Percentiles rank a stretch among this genome's conserved stretches.
Conservation (phyloP, 139 green algal species). For the Prasinococcaceae sp. region DNA sequence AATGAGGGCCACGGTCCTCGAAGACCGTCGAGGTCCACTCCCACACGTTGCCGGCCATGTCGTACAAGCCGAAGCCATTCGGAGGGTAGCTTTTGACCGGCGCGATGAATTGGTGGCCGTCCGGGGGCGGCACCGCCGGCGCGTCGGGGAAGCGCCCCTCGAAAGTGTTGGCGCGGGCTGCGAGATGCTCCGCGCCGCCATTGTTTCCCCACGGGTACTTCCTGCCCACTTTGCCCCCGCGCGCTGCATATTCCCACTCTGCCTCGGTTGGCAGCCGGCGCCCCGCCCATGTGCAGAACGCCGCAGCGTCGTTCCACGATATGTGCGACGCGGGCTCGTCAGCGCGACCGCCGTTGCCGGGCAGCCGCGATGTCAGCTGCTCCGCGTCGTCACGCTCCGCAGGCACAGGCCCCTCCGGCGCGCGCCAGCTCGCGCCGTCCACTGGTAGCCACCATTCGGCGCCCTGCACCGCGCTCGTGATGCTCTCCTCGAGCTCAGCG, state of each 20-base stretch:
- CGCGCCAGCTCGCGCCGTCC: slow-evolving; percentile 2
- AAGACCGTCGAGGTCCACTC: too few relatives aligned
- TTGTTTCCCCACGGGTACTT: neutral
- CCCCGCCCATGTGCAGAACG: slow-evolving; percentile 13
- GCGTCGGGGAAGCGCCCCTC: too few relatives aligned
- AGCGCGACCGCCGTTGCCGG: neutral
- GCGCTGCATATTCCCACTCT: slow-evolving; percentile 21
- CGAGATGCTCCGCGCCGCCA: too few relatives aligned
- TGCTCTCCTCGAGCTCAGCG: neutral
- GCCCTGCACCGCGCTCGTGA: neutral
- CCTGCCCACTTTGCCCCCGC: neutral
- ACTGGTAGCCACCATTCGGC: slow-evolving; percentile 3
- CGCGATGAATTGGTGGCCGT: too few relatives aligned
- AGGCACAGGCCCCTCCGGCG: neutral
- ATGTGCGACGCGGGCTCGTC: slow-evolving; percentile 12
- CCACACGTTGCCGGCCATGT: too few relatives aligned
- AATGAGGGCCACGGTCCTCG: too few relatives aligned
- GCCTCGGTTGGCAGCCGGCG: slow-evolving; percentile 16
- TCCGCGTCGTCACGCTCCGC: too few relatives aligned
- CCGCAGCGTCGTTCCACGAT: slow-evolving; percentile 18
- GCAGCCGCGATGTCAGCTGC: too few relatives aligned
- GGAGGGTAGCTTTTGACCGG: too few relatives aligned
- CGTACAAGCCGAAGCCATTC: too few relatives aligned
- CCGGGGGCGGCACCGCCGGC: too few relatives aligned
- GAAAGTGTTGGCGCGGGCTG: too few relatives aligned